Evolutionary conservation across 495 filamentous ascomycete genomes (phyloP).

Genomic region (Aspergillus asperescens): DNA sequence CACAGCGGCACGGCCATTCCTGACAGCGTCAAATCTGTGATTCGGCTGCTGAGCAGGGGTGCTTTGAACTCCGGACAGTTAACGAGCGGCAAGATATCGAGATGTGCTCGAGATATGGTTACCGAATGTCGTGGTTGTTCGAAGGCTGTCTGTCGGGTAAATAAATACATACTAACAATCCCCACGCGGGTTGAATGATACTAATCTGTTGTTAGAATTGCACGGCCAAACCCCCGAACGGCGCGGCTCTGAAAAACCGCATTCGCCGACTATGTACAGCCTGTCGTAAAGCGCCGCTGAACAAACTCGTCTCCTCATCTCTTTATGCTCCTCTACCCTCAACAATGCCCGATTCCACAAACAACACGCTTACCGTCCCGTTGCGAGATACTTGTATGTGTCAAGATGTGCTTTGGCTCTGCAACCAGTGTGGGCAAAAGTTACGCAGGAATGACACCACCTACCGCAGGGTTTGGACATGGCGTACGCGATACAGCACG

Average conservation of each 20-base stretch:
- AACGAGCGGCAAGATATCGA: slow-evolving; percentile 59
- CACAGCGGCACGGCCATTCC: slow-evolving; percentile 30
- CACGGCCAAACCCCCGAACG: slow-evolving; percentile 67
- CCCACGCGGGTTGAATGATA: neutral
- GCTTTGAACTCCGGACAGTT: slow-evolving; percentile 35
- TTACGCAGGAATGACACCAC: slow-evolving; percentile 64
- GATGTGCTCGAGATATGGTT: slow-evolving; percentile 82
- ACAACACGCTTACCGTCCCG: slow-evolving; percentile 36
- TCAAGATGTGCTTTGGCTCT: slow-evolving; percentile 66
- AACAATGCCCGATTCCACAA: neutral
- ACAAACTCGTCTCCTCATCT: slow-evolving; percentile 22
- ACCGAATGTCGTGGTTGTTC: slow-evolving; percentile 72
- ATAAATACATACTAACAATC: neutral
- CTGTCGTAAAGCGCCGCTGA: slow-evolving; percentile 63
- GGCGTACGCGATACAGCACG: slow-evolving; percentile 79
- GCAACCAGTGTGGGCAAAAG: slow-evolving; percentile 66
- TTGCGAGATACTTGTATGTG: slow-evolving; percentile 65
- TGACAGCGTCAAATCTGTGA: slow-evolving; percentile 34
- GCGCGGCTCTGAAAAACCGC: slow-evolving; percentile 55
- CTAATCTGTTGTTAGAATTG: slow-evolving; percentile 65
- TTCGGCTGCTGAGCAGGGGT: slow-evolving; percentile 30
- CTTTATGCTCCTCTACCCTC: slow-evolving; percentile 2
- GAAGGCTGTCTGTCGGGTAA: slow-evolving; percentile 71
- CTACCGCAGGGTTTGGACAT: slow-evolving; percentile 78
- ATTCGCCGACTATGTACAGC: slow-evolving; percentile 72